Base-by-base conservation (phyloP, 257 asterid genomes). In the Jasminum sambac region DNA sequence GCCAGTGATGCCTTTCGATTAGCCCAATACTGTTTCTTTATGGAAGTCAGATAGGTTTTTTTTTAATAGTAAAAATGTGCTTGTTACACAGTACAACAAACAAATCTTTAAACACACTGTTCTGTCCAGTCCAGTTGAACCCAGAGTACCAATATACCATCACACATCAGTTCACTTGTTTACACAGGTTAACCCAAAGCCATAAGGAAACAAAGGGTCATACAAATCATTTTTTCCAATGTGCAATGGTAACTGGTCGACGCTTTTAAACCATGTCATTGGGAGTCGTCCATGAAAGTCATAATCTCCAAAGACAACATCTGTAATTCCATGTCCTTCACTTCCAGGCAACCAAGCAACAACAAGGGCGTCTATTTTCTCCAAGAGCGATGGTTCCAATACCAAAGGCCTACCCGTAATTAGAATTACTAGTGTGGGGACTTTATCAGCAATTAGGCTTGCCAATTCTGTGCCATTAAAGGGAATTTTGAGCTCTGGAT, bases 291-390 rank as follows among this genome's bases (percentile, higher is more conserved):
- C 98, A 66, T 87, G 88, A 66, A 90, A 92, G 9, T 76, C 90
- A 55, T 81, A 70, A 76, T 90, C 92, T 34, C 98, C 98, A 13
- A 88, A 90, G n/a, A 90, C 82, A 13, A 85, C 96, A 70, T 92
- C 96, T 4, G 81, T 69, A 41, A 92, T 70, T 21, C 97, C 98
- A 0, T 62, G 74, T 26, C 96, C 95, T 85, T 92, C 96, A 67
- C 81, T 90, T 26, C 98, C 97, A 0, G 98, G 98, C 34, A 92
- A 79, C 98, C 98, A 92, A 37, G 96, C 96, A 58, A 95, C 93
- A 48, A 90, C 82, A 1, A 92, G 76, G 12, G 91, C 96, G 0
- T 88, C 95, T 23, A 79, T 79, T 75, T 86, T 87, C 8, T 84
- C 90, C 75, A 90, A 59, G 42, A 79, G 79, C 23, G 41, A 11